Evolutionary conservation across 371 early-diverging fungal species (phyloP), one percentile per base, ranked within the genome.

Genomic region (Rhizomucor miehei): DNA sequence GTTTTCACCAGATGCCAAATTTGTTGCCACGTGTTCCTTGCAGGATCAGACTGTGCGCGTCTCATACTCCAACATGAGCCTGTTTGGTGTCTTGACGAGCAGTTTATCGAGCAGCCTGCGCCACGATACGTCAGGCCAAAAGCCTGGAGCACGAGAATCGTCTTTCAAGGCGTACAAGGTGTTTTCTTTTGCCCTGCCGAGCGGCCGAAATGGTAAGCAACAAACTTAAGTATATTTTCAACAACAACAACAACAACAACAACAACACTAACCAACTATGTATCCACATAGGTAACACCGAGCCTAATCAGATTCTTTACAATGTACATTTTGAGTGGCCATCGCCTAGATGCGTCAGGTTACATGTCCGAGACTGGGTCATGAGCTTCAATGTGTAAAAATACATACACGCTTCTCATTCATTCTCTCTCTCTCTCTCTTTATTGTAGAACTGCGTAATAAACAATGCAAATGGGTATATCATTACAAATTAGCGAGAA

Each of bases 1-100:
- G 8, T 90, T 91, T 62, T 91, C 93, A 2, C 75, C 83, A 0
- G 92, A 91, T 66, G 93, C 91, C 6, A 87, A 87, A 62, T 72
- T 85, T 1, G 80, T 92, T 40, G 91, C 87, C 0, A 84, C 91
- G 0, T 89, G 87, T 58, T 89, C 89, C 1, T 53, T 87, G 6
- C 67, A 77, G 29, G 91, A 92, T 54, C 79, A 83, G 44, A 80
- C 69, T 5, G 89, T 92, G 1, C 76, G 85, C 23, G 75, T 93
- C 20, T 93, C 90, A 90, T 87, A 91, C 56, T 79, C 88, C 0
- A 77, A 80, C 21, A 63, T 80, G 9, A 87, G 91, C 11, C 78
- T 91, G 19, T 76, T 92, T 43, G 90, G 88, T 13, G 82, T 90
- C 66, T 53, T 90, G 6, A 79, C 81, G 2, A 81, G 82, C 37